Base-by-base conservation (phyloP, 768 basidiomycete species). In the Hemileccinum rubropunctum region DNA sequence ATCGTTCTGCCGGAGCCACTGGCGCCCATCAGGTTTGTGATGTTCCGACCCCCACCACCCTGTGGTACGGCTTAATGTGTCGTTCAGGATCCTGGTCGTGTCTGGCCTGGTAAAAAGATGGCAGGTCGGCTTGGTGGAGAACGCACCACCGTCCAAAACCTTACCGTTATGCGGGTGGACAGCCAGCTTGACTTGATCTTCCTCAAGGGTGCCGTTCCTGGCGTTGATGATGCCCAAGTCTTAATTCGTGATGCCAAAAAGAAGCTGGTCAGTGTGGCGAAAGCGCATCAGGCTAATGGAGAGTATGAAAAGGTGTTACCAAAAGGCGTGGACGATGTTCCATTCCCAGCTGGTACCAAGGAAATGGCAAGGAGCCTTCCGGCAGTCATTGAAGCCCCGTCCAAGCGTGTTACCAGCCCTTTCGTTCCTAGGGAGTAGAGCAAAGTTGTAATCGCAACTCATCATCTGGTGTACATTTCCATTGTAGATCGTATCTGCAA, bases 81-180 rank as follows among this genome's bases (percentile, higher is more conserved):
- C 37, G 10, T 45, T 14, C 53, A 98, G 94, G 94, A 97, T 61
- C 95, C 97, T 21, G 97, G 97, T 41, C 84, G 97, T 61, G 78
- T 98, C 6, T 93, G 90, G 73, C 97, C 97, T 4, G 97, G 97
- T 33, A 97, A 94, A 74, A 98, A 98, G 76, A 98, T 97, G 95
- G 84, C 95, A 10, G 97, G 97, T 30, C 86, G 85, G 20, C 84
- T 98, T 76, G 97, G 97, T 43, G 87, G 84, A 48, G 77, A 82
- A 54, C 84, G 85, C 35, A 79, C 80, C 9, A 98, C 95, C 8
- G 77, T 79, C 13, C 93, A 95, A 62, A 98, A 98, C 64, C 82
- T 98, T 21, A 69, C 85, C 1, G 91, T 98, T 37, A 79, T 94
- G 48, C 88, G 93, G 18, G 79, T 99, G 51, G 97, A 99, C 73